phyloP scores from a whole-genome alignment of 257 asterid species.

The Solanum paucissectum region DNA sequence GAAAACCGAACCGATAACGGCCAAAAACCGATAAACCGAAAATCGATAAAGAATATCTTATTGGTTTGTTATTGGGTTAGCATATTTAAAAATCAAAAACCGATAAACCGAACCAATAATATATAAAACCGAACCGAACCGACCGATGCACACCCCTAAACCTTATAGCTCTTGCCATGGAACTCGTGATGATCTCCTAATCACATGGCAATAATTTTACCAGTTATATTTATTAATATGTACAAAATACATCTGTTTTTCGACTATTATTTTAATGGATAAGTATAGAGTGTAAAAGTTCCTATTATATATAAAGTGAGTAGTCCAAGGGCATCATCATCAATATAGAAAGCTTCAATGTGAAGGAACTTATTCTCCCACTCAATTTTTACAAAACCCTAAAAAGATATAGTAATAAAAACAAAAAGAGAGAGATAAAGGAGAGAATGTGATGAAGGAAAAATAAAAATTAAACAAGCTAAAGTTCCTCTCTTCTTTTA shows the following conservation, averaged over 20 bases:
- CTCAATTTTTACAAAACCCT: slow-evolving; percentile 19
- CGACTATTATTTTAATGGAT: not conserved
- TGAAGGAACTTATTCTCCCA: slow-evolving; percentile 24
- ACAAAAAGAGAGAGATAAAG: slow-evolving; percentile 16
- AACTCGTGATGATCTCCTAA: not conserved
- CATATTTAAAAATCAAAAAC: no score
- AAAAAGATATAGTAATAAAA: slow-evolving; percentile 12
- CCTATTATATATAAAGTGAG: not conserved
- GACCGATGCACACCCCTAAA: no score
- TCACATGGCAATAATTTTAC: not conserved
- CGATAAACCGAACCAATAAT: no score
- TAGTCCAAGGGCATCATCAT: slow-evolving; percentile 1
- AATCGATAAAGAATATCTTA: no score
- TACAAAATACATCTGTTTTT: not conserved
- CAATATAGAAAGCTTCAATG: slow-evolving; percentile 17
- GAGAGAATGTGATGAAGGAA: slow-evolving; percentile 6
- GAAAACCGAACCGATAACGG: no score
- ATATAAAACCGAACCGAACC: no score
- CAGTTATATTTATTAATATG: not conserved
- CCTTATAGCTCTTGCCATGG: not conserved
- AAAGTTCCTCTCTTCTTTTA: slow-evolving; percentile 16
- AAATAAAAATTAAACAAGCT: slow-evolving; percentile 2
- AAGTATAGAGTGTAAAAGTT: not conserved
- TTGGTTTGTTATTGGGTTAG: no score
- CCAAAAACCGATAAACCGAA: no score